Conservation (phyloP, 2,329 filamentous ascomycete species). For the Pseudocercospora eumusae region DNA sequence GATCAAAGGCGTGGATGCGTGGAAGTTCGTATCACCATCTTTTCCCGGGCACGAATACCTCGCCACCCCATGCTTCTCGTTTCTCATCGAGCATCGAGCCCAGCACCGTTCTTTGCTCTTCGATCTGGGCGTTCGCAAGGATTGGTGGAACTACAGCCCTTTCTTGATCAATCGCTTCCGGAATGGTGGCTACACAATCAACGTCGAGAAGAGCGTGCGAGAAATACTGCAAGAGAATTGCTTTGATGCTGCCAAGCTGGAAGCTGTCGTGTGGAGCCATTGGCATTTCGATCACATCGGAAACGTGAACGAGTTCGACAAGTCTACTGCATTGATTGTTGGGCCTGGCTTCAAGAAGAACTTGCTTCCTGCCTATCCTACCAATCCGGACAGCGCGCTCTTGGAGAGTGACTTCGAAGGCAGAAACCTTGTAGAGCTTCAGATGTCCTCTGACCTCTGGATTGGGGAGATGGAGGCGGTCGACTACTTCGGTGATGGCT, state of each 20-base stretch:
- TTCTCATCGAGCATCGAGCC: constrained; percentile 48
- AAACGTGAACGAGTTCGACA: constrained; percentile 51
- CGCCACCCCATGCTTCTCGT: constrained; percentile 46
- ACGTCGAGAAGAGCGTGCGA: constrained; percentile 39
- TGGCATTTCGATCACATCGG: constrained; percentile 56
- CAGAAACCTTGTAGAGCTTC: constrained; percentile 42
- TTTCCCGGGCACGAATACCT: constrained; percentile 42
- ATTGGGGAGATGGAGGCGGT: constrained; percentile 50
- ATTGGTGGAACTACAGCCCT: constrained; percentile 32
- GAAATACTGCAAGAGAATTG: constrained; percentile 20
- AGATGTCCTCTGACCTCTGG: constrained; percentile 37
- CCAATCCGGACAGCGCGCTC: constrained; percentile 21
- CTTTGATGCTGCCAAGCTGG: constrained; percentile 7
- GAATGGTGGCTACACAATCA: constrained; percentile 35
- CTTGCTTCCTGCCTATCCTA: constrained; percentile 52
- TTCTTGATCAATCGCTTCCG: constrained; percentile 13
- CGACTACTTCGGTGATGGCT: constrained; percentile 59
- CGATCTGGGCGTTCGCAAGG: constrained; percentile 50
- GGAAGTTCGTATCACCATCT: constrained; percentile 38
- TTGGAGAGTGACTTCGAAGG: constrained; percentile 21
- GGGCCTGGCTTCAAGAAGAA: constrained; percentile 54
- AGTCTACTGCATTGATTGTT: constrained; percentile 51
- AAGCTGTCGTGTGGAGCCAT: constrained; percentile 36
- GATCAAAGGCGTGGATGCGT: constrained; percentile 23
- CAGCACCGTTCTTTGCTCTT: constrained; percentile 38